phyloP scores from a whole-genome alignment of 495 filamentous ascomycete genomes.

The Penicillium ochrochloron region DNA sequence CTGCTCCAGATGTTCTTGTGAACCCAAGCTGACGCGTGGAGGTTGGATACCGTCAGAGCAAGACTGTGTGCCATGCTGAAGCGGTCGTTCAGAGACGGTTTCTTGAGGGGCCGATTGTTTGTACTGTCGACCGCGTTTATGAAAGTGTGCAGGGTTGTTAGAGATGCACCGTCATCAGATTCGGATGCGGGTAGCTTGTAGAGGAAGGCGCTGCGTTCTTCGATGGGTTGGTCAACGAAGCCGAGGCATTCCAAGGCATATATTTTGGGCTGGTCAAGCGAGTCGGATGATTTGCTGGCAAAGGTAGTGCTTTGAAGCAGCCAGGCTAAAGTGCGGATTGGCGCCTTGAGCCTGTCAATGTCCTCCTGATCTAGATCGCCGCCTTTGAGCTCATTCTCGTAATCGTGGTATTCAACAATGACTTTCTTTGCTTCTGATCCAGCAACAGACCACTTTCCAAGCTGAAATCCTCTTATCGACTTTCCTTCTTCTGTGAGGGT shows the following conservation, averaged over 20 bases:
- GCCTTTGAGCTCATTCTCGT: constrained; percentile 21
- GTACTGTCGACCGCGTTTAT: constrained; percentile 23
- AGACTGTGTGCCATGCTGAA: constrained; percentile 32
- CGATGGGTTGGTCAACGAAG: constrained; percentile 24
- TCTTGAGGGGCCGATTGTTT: constrained; percentile 20
- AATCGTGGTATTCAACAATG: constrained; percentile 28
- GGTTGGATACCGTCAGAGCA: constrained; percentile 26
- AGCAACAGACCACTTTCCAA: constrained; percentile 19
- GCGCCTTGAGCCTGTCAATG: constrained; percentile 22
- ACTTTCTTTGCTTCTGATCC: constrained; percentile 12
- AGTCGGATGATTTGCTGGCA: constrained; percentile 7
- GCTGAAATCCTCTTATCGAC: constrained; percentile 16
- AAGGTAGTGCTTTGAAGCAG: constrained; percentile 29
- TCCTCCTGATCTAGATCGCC: constrained; percentile 27
- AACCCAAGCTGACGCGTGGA: constrained; percentile 34
- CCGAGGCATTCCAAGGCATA: constrained; percentile 29
- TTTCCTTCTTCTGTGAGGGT: constrained; percentile 21
- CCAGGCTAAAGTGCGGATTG: constrained; percentile 27
- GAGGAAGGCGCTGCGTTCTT: constrained; percentile 24
- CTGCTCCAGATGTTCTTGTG: constrained; percentile 37
- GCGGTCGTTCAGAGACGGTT: constrained; percentile 26
- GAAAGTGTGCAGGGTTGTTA: constrained; percentile 28
- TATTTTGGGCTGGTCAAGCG: constrained; percentile 26
- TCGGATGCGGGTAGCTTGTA: constrained; percentile 25
- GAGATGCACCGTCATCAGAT: background rate